These are phyloP conservation scores for Starmerella potacharoeniae DNA, from an alignment of 805 yeast species.

Conservation along the genomic window DNA sequence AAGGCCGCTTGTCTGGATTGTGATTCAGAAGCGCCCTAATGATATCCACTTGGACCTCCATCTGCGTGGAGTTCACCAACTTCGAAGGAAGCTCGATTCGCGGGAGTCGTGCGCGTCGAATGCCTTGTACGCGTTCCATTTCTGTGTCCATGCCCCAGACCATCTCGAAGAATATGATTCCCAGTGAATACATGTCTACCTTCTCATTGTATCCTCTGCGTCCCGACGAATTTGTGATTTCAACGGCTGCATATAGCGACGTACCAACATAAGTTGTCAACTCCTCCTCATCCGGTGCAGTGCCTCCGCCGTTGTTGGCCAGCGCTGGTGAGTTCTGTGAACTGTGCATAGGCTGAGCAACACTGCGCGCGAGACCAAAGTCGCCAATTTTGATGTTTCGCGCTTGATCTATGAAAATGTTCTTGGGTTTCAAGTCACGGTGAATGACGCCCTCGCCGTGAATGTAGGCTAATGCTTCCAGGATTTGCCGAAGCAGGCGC, in stretches of 20 bases:
- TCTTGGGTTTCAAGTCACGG: constrained; percentile 89
- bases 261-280: constrained; percentile 92
- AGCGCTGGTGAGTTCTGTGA: background rate
- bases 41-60: constrained; percentile 52
- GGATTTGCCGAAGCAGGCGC: constrained; percentile 74
- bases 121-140: constrained; percentile 77
- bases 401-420: constrained; percentile 83
- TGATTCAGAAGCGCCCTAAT: constrained; percentile 62
- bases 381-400: constrained; percentile 91
- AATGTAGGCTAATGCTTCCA: constrained; percentile 83
- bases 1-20: constrained; percentile 65
- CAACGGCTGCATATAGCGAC: constrained; percentile 82
- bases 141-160: constrained; percentile 72
- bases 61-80: constrained; percentile 40
- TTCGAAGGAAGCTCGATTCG: constrained; percentile 59
- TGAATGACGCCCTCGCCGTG: constrained; percentile 92
- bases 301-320: background rate
- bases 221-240: constrained; percentile 39
- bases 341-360: constrained; percentile 21
- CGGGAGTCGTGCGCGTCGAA: constrained; percentile 51
- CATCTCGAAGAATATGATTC: constrained; percentile 94
- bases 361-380: constrained; percentile 83
- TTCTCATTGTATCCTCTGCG: constrained; percentile 68
- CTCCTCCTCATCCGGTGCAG: constrained; percentile 43
- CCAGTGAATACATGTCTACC: constrained; percentile 91